Percentiles rank a stretch among this genome's conserved stretches.
These are phyloP conservation scores for Prinsepia uniflora DNA, from an alignment of 306 rosid genomes.

Conservation along the genomic window DNA sequence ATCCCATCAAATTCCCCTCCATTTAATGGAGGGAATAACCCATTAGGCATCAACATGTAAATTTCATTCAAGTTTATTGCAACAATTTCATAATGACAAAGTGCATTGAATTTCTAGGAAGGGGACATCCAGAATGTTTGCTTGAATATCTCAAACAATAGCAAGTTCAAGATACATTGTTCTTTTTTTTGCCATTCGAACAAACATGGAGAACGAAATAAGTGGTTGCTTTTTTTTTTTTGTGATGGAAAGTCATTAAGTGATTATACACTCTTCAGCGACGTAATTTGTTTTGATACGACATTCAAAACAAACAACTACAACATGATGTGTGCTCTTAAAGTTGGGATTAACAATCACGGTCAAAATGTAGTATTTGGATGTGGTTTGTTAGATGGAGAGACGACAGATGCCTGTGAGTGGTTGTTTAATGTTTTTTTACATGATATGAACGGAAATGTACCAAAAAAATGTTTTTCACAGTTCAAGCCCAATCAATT, in stretches of 20 bases:
- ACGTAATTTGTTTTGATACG: neutral
- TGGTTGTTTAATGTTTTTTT: neutral
- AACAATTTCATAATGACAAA: neutral
- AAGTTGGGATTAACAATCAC: neutral
- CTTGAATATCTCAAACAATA: neutral
- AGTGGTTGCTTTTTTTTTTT: neutral
- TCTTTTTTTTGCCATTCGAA: neutral
- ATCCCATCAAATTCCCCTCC: no score
- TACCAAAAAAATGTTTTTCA: no score
- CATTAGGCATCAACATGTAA: neutral
- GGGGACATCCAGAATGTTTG: neutral
- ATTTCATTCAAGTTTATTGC: neutral
- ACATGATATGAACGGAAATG: neutral
- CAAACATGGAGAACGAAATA: neutral
- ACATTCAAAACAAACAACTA: neutral
- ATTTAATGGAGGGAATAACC: no score
- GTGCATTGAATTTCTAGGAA: neutral
- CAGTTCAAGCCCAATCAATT: neutral
- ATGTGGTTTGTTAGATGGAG: slow-evolving; percentile 4
- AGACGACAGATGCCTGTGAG: neutral
- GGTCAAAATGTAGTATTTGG: neutral
- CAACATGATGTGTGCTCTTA: neutral
- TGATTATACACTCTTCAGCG: neutral
- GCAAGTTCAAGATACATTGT: neutral
- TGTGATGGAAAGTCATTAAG: neutral